A percentile compares a stretch with the other conserved stretches of the same genome.
phyloP scores from a whole-genome alignment of 352 stramenopile species.

The Phytophthora citricola region DNA sequence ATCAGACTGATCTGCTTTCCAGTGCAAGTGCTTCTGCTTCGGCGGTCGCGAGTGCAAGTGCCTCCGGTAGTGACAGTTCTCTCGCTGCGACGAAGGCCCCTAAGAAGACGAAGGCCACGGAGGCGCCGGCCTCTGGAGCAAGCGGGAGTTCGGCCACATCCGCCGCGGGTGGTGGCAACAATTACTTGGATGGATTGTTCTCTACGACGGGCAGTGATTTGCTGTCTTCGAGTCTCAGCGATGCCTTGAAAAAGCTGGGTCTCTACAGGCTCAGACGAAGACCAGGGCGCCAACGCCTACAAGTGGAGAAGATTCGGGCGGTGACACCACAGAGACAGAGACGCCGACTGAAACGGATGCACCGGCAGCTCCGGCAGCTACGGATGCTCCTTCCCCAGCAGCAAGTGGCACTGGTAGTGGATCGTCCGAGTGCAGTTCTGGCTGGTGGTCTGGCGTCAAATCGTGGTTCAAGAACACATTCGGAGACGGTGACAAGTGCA shows the following conservation, averaged over 20 bases:
- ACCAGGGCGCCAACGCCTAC: background rate
- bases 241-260: conserved; percentile 1
- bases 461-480: conserved; percentile 3
- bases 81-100: background rate
- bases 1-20: no score
- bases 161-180: background rate
- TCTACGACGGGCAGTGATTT: conserved; percentile 10
- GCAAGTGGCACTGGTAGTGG: background rate
- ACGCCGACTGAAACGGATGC: conserved; percentile 3
- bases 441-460: conserved; percentile 3
- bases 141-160: background rate
- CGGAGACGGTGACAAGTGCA: background rate
- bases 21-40: background rate
- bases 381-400: background rate
- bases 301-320: background rate
- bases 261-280: background rate
- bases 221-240: conserved; percentile 11
- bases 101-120: background rate
- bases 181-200: conserved; percentile 5
- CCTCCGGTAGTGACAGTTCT: background rate
- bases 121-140: background rate
- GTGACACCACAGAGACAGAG: background rate
- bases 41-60: background rate
- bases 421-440: background rate
- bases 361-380: background rate